These are phyloP conservation scores for Exophiala alcalophila DNA, from an alignment of 2,329 filamentous ascomycete species.

Conservation along the genomic window DNA sequence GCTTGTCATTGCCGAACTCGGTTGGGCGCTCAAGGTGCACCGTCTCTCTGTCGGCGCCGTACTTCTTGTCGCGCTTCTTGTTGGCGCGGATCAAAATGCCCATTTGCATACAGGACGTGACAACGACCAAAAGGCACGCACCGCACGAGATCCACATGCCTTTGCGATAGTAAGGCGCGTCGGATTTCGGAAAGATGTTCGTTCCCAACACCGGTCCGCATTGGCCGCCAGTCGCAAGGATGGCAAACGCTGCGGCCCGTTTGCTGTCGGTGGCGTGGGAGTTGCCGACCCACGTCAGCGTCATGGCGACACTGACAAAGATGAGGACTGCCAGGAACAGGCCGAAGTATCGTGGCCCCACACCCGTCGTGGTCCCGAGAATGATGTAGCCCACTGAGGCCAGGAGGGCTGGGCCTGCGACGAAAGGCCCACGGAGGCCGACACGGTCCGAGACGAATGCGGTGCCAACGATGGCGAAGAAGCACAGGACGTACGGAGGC, in stretches of 20 bases:
- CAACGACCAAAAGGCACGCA: conserved; percentile 31
- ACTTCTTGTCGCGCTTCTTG: conserved; percentile 19
- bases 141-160: conserved; percentile 39
- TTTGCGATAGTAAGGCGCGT: conserved; percentile 37
- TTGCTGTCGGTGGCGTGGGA: conserved; percentile 27
- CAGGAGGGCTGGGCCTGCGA: conserved; percentile 55
- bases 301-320: conserved; percentile 66
- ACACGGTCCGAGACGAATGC: conserved; percentile 64
- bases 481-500: conserved; percentile 69
- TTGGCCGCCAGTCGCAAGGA: conserved; percentile 81
- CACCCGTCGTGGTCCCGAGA: conserved; percentile 55
- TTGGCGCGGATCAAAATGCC: conserved; percentile 14
- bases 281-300: conserved; percentile 64
- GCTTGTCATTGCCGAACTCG: conserved; percentile 18
- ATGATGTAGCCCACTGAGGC: conserved; percentile 64
- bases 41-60: conserved; percentile 16
- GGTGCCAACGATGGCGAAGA: conserved; percentile 59
- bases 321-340: conserved; percentile 60
- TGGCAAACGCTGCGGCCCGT: conserved; percentile 37
- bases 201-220: conserved; percentile 73
- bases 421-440: conserved; percentile 61
- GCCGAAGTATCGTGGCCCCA: conserved; percentile 51
- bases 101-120: conserved; percentile 19
- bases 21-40: conserved; percentile 17
- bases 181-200: conserved; percentile 39